Evolutionary conservation across 306 rosid genomes (phyloP).

Genomic region (Adenanthera pavonina): DNA sequence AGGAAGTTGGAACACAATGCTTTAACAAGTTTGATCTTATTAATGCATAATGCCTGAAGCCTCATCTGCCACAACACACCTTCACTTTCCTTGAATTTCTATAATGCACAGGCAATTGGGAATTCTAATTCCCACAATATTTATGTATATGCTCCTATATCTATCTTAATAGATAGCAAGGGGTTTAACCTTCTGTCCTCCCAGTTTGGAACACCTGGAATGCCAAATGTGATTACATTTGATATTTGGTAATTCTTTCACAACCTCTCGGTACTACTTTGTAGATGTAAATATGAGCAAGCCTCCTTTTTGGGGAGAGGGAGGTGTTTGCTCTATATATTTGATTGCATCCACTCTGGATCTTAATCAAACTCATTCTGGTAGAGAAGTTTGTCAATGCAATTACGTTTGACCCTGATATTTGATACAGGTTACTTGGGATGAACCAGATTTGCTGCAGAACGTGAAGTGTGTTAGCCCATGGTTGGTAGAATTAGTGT

Average conservation of each 20-base stretch:
- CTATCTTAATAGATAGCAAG: neutral
- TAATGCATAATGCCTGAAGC: neutral
- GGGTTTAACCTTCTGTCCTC: neutral
- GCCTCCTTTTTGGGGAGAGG: neutral
- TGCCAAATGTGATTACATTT: neutral
- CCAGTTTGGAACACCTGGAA: neutral
- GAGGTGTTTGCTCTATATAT: constrained; percentile 15
- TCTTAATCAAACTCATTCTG: neutral
- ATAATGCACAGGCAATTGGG: neutral
- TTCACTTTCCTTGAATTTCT: neutral
- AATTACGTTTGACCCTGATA: constrained; percentile 26
- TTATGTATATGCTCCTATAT: neutral
- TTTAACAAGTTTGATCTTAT: neutral
- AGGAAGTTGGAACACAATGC: neutral
- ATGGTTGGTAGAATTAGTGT: constrained; percentile 89
- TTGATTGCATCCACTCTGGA: constrained; percentile 2
- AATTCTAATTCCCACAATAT: neutral
- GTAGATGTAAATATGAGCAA: neutral
- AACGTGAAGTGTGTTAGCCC: constrained; percentile 98
- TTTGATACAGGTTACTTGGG: constrained; percentile 84
- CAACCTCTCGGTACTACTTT: neutral
- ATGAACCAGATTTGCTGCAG: constrained; percentile 97
- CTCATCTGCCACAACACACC: neutral
- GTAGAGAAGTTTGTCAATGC: constrained; percentile 1
- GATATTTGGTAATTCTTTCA: neutral